Conservation (phyloP, 2,329 filamentous ascomycete genomes). For the Pseudocercospora musae region DNA sequence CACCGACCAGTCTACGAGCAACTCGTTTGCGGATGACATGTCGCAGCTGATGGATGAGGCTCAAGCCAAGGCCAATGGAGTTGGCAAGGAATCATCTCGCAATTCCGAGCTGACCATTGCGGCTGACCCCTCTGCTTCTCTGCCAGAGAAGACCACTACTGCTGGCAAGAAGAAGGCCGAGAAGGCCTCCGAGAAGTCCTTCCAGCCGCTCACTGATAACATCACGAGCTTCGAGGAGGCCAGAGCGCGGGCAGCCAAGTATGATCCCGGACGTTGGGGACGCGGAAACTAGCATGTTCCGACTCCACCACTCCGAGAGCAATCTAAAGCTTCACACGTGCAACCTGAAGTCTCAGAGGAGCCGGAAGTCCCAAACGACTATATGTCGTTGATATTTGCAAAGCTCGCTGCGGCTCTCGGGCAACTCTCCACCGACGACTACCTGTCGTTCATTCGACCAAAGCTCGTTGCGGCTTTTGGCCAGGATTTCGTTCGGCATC, state of each 20-base stretch:
- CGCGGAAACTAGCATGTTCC: background rate
- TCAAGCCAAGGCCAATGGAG: background rate
- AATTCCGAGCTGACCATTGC: background rate
- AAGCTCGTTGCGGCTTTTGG: too few relatives aligned
- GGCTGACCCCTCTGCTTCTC: background rate
- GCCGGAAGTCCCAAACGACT: background rate
- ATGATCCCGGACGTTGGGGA: background rate
- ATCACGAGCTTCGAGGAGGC: constrained; percentile 1
- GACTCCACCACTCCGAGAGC: background rate
- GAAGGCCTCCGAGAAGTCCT: background rate
- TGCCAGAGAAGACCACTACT: background rate
- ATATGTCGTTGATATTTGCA: too few relatives aligned
- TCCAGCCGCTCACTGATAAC: constrained; percentile 3
- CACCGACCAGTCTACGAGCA: background rate
- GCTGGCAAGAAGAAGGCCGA: background rate
- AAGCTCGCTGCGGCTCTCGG: too few relatives aligned
- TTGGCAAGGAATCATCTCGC: background rate
- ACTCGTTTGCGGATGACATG: background rate
- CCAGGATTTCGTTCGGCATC: too few relatives aligned
- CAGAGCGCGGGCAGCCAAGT: background rate
- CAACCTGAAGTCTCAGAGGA: too few relatives aligned
- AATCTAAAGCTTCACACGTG: background rate
- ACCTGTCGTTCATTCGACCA: too few relatives aligned
- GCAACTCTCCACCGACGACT: too few relatives aligned
- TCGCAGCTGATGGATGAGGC: background rate